A percentile compares a stretch with the other conserved stretches of the same genome.
Conservation (phyloP, 495 filamentous ascomycete genomes). For the Parathielavia hyrcaniae region DNA sequence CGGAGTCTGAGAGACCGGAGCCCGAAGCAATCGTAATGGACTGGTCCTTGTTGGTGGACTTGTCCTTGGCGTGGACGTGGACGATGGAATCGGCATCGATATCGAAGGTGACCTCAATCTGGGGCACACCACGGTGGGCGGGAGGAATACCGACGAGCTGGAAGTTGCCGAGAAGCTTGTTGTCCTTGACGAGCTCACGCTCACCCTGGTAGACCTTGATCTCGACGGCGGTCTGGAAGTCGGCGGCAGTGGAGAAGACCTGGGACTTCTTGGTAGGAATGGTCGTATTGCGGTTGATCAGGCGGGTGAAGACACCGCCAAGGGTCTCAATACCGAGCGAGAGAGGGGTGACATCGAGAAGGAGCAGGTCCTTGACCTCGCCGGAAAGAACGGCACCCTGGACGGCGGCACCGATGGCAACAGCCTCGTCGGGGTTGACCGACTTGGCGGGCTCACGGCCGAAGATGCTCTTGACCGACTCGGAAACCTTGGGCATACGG, state of each 20-base stretch:
- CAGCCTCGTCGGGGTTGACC: conserved; percentile 98
- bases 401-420: conserved; percentile 96
- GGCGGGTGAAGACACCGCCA: conserved; percentile 96
- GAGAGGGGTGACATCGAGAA: conserved; percentile 94
- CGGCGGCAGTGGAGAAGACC: conserved; percentile 95
- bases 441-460: conserved; percentile 97
- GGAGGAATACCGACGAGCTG: conserved; percentile 97
- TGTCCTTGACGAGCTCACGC: conserved; percentile 98
- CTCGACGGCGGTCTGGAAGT: conserved; percentile 99
- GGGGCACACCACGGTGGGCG: conserved; percentile 94
- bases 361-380: conserved; percentile 92
- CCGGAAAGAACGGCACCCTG: conserved; percentile 96
- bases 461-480: conserved; percentile 96
- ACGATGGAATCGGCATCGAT: conserved; percentile 99
- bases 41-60: conserved; percentile 99
- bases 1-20: conserved; percentile 89
- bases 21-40: conserved; percentile 98
- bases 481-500: conserved; percentile 98
- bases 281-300: conserved; percentile 99
- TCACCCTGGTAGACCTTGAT: conserved; percentile 99
- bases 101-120: conserved; percentile 98
- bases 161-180: conserved; percentile 99
- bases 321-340: conserved; percentile 99
- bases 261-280: conserved; percentile 99
- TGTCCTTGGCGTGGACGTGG: conserved; percentile 98